These are phyloP conservation scores for Aspergillus affinis DNA, from an alignment of 495 filamentous ascomycete genomes.

Conservation along the genomic window DNA sequence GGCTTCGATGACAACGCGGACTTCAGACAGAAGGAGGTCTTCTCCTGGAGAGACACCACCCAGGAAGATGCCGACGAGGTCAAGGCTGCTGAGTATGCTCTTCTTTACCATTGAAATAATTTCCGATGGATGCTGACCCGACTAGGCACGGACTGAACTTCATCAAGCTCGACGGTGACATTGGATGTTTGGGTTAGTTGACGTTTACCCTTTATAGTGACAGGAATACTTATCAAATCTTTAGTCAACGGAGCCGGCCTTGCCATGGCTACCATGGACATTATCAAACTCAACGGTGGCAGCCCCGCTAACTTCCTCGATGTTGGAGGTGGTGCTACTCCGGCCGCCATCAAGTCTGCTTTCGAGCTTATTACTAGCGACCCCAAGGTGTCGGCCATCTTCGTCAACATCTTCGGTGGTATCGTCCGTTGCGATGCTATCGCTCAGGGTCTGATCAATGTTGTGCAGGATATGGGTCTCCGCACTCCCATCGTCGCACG, in stretches of 20 bases:
- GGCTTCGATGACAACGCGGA: conserved; percentile 98
- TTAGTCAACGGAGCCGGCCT: conserved; percentile 95
- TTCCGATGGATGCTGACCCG: conserved; percentile 1
- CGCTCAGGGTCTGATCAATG: conserved; percentile 91
- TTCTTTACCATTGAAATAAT: background rate
- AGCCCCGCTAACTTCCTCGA: conserved; percentile 97
- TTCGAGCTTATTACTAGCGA: conserved; percentile 98
- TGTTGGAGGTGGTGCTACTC: conserved; percentile 95
- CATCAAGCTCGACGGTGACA: conserved; percentile 99
- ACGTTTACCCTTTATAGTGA: background rate
- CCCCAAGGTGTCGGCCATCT: conserved; percentile 97
- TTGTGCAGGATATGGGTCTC: conserved; percentile 89
- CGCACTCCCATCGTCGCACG: conserved; percentile 94
- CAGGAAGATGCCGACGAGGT: conserved; percentile 98
- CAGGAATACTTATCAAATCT: conserved; percentile 20
- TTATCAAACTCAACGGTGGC: conserved; percentile 99
- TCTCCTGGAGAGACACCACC: conserved; percentile 85
- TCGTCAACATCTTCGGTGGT: conserved; percentile 99
- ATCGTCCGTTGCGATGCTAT: conserved; percentile 98
- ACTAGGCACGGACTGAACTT: conserved; percentile 82
- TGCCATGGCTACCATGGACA: conserved; percentile 99
- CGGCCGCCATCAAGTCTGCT: conserved; percentile 92
- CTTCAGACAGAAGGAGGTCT: conserved; percentile 95
- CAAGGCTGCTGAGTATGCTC: conserved; percentile 76
- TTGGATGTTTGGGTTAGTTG: conserved; percentile 75